Evolutionary conservation across 2,329 filamentous ascomycete genomes (phyloP).

Genomic region (Ophiostoma australiae): DNA sequence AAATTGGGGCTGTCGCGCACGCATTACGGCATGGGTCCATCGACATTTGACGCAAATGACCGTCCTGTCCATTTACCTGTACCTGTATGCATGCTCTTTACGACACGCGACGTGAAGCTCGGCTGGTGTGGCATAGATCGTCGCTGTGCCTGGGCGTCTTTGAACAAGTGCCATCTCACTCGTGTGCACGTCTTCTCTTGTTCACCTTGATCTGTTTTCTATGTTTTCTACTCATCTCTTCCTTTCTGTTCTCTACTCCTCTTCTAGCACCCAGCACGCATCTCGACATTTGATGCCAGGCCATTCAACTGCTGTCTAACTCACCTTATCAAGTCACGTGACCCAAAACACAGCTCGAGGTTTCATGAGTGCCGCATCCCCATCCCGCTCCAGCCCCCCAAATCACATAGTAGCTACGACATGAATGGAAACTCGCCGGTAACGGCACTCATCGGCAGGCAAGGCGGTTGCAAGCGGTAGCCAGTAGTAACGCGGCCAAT

Average conservation of each 20-base stretch:
- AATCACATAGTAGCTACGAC: slow-evolving; percentile 3
- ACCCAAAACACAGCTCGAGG: not conserved
- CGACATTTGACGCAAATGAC: not conserved
- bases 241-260: no score
- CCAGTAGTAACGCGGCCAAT: not conserved
- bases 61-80: no score
- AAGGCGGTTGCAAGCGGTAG: not conserved
- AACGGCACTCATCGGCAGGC: slow-evolving; percentile 1
- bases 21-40: not conserved
- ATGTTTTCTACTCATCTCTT: no score
- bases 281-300: no score
- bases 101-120: not conserved
- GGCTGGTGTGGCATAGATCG: not conserved
- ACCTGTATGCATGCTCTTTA: not conserved
- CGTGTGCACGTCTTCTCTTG: no score
- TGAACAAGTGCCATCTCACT: no score
- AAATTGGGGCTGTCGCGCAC: not conserved
- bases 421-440: not conserved
- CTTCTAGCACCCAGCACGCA: no score
- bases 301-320: not conserved
- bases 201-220: not conserved
- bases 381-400: not conserved
- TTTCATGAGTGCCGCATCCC: slow-evolving; percentile 9
- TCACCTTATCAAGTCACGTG: not conserved
- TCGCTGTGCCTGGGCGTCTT: not conserved